Evolutionary conservation across 2,329 filamentous ascomycete genomes (phyloP), one percentile per base, ranked within the genome.

Genomic region (Scortechinia acanthostroma): DNA sequence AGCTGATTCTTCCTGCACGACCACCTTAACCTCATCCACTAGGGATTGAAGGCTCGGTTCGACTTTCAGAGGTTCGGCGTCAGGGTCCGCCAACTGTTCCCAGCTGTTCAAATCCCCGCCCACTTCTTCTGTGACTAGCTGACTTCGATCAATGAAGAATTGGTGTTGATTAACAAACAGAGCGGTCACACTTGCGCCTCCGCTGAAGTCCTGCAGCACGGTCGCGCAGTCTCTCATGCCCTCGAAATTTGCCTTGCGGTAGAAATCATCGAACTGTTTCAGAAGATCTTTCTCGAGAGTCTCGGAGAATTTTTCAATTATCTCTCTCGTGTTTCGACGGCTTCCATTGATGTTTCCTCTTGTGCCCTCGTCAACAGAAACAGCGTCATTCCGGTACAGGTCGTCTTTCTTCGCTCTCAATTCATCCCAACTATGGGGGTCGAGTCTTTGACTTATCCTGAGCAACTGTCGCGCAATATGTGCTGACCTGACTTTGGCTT

Each of bases 91-190:
- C 44, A 98, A 73, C 53, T 85, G 83, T 47, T 97, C 91, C 91
- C 91, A 96, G 2, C 81, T 84, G 49, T 89, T 79, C 47, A 74
- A 59, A 47, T 40, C 35, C 14, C 62, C 58, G 19, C 58, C 58
- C 10, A 52, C 75, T 43, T 78, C 74, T n/a, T 69, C 76, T 54
- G 85, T 86, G 43, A 95, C 84, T 47, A 98, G 72, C 61, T 97
- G 91, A 53, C 90, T 93, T 21, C 91, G 77, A 59, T 97, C 93
- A 58, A 98, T 96, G 67, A 98, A 98, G 74, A 98, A 98, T 58
- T 95, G 90, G 65, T 98, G 94, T 62, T 98, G 93, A 59, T 98
- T 98, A 58, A 98, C 91, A 62, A 97, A 98, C 10, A 91, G 75
- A 14, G 88, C 91, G 63, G 96, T 95, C 48, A 97, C 93, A 60